Percentiles rank a stretch among this genome's conserved stretches.
phyloP scores from a whole-genome alignment of 768 basidiomycete species.

The Rhizopogon vesiculosus region DNA sequence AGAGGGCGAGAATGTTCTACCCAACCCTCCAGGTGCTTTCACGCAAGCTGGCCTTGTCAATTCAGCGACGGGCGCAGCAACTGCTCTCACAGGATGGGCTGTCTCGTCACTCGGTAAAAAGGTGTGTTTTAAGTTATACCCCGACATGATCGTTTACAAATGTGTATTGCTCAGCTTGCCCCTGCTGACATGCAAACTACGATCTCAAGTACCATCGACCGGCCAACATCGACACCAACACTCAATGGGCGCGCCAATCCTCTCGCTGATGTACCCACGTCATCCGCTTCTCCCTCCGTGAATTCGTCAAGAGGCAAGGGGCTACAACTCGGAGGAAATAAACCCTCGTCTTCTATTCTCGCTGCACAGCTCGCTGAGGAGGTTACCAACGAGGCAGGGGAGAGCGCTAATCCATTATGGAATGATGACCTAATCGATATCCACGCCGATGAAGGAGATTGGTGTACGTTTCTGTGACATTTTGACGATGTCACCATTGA shows the following conservation, averaged over 20 bases:
- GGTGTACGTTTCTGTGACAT: conserved; percentile 59
- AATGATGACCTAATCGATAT: conserved; percentile 86
- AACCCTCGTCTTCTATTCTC: conserved; percentile 35
- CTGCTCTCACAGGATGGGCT: conserved; percentile 93
- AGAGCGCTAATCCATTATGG: conserved; percentile 55
- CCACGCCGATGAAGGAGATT: conserved; percentile 89
- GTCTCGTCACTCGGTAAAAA: conserved; percentile 86
- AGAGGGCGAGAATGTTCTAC: conserved; percentile 25
- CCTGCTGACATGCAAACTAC: conserved; percentile 68
- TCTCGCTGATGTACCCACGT: background rate
- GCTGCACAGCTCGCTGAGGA: conserved; percentile 60
- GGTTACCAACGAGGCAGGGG: conserved; percentile 30
- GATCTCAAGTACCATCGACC: conserved; percentile 41
- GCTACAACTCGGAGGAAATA: conserved; percentile 66
- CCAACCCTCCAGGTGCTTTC: conserved; percentile 25
- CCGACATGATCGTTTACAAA: background rate
- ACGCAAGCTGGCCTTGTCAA: conserved; percentile 53
- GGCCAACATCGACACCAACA: conserved; percentile 38
- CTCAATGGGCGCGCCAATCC: background rate
- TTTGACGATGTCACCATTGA: background rate
- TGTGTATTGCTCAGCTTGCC: conserved; percentile 45
- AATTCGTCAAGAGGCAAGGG: conserved; percentile 42
- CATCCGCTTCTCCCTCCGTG: conserved; percentile 5
- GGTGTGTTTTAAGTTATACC: conserved; percentile 31
- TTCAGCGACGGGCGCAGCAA: conserved; percentile 87